phyloP scores from a whole-genome alignment of 1,284 basidiomycete genomes.

The Papiliotrema flavescens region DNA sequence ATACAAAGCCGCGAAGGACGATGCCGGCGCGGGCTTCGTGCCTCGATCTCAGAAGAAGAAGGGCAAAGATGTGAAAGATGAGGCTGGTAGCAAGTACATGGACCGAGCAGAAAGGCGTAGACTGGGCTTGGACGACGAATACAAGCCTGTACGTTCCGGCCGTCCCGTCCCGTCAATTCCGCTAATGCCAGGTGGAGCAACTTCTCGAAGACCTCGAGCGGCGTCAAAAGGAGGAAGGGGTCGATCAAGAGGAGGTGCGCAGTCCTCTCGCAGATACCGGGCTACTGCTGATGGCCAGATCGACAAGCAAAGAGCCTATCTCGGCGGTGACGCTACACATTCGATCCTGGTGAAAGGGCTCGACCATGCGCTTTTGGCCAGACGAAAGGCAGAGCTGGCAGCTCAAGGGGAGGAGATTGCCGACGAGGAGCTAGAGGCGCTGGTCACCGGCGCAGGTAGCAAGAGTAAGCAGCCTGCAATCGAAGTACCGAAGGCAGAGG shows the following conservation, averaged over 20 bases:
- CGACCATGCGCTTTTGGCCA: slow-evolving; percentile 77
- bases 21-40: slow-evolving; percentile 23
- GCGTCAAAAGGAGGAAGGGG: slow-evolving; percentile 59
- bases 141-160: slow-evolving; percentile 31
- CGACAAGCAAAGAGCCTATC: slow-evolving; percentile 70
- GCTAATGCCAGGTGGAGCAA: slow-evolving; percentile 62
- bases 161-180: neutral
- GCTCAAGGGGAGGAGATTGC: slow-evolving; percentile 59
- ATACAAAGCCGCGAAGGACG: slow-evolving; percentile 7
- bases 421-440: slow-evolving; percentile 68
- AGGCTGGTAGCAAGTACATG: slow-evolving; percentile 30
- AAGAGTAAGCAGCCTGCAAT: slow-evolving; percentile 18
- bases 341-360: slow-evolving; percentile 84
- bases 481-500: slow-evolving; percentile 49
- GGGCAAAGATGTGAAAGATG: slow-evolving; percentile 13
- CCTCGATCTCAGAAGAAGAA: slow-evolving; percentile 35
- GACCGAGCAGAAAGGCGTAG: slow-evolving; percentile 47
- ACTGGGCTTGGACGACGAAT: slow-evolving; percentile 44
- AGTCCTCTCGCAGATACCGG: neutral
- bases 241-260: slow-evolving; percentile 46
- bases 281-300: slow-evolving; percentile 51
- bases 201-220: slow-evolving; percentile 75
- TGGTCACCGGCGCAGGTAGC: slow-evolving; percentile 28
- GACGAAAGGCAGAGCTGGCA: slow-evolving; percentile 65
- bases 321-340: slow-evolving; percentile 83